Evolutionary conservation across 805 yeast species (phyloP).

Genomic region (Wickerhamomyces rabaulensis): DNA sequence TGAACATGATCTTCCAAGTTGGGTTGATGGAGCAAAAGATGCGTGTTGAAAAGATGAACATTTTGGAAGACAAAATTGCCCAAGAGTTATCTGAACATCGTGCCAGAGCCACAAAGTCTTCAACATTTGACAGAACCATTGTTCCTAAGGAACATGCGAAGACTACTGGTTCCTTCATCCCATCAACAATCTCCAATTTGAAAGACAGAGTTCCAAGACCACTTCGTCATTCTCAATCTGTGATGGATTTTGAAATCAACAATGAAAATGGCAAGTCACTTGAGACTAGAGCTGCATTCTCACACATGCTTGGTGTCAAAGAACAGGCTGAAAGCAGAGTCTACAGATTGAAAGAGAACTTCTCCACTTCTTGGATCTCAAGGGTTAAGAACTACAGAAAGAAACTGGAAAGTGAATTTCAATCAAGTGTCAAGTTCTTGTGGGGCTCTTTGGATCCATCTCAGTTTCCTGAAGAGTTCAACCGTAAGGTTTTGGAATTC

Average conservation of each 20-base stretch:
- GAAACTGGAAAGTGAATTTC: constrained; percentile 34
- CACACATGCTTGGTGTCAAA: background rate
- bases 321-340: constrained; percentile 4
- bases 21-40: constrained; percentile 63
- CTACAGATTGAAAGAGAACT: constrained; percentile 34
- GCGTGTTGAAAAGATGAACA: constrained; percentile 45
- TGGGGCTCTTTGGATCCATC: constrained; percentile 34
- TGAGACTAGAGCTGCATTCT: background rate
- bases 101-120: constrained; percentile 5
- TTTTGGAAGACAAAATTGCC: constrained; percentile 31
- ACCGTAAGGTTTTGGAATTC: constrained; percentile 43
- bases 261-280: background rate
- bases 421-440: constrained; percentile 33
- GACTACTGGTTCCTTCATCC: background rate
- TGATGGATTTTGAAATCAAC: background rate
- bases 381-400: constrained; percentile 46
- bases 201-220: background rate
- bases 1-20: constrained; percentile 57
- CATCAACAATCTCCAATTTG: background rate
- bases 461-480: constrained; percentile 33
- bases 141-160: constrained; percentile 6
- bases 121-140: background rate
- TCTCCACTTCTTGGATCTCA: constrained; percentile 67
- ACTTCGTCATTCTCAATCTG: background rate
- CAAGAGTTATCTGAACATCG: constrained; percentile 13